These are phyloP conservation scores for Actinomortierella ambigua DNA, from an alignment of 371 early-diverging fungal genomes.

Conservation along the genomic window DNA sequence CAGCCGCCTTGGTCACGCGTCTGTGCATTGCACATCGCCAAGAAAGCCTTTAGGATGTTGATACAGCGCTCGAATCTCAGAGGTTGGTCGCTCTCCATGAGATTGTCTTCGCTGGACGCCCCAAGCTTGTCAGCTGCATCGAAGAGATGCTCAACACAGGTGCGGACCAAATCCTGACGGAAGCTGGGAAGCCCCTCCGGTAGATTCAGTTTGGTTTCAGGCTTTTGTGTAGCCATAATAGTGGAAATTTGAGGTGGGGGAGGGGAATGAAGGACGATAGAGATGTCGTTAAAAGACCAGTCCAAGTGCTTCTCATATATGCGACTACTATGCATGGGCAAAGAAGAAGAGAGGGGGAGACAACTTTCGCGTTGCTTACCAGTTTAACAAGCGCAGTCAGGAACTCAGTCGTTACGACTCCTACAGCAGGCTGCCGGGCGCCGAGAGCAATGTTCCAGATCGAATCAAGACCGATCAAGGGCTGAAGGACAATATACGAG, in stretches of 20 bases:
- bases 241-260: background rate
- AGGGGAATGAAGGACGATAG: too few relatives aligned
- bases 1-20: slow-evolving; percentile 5
- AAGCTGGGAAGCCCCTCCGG: slow-evolving; percentile 17
- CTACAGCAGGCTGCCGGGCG: slow-evolving; percentile 36
- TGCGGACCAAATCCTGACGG: slow-evolving; percentile 47
- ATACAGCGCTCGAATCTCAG: slow-evolving; percentile 42
- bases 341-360: too few relatives aligned
- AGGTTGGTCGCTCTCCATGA: slow-evolving; percentile 17
- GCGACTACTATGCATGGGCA: too few relatives aligned
- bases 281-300: too few relatives aligned
- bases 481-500: slow-evolving; percentile 11
- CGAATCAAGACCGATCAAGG: slow-evolving; percentile 45
- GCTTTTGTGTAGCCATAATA: background rate
- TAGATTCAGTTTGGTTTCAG: background rate
- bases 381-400: slow-evolving; percentile 35
- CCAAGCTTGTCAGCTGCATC: slow-evolving; percentile 27
- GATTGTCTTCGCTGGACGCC: slow-evolving; percentile 6
- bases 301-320: too few relatives aligned
- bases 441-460: slow-evolving; percentile 50
- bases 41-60: slow-evolving; percentile 37
- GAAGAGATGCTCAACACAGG: slow-evolving; percentile 45
- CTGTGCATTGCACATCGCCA: slow-evolving; percentile 21
- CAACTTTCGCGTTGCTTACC: slow-evolving; percentile 22
- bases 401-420: slow-evolving; percentile 38